Conservation (phyloP, 768 basidiomycete species). For the Floccularia luteovirens region DNA sequence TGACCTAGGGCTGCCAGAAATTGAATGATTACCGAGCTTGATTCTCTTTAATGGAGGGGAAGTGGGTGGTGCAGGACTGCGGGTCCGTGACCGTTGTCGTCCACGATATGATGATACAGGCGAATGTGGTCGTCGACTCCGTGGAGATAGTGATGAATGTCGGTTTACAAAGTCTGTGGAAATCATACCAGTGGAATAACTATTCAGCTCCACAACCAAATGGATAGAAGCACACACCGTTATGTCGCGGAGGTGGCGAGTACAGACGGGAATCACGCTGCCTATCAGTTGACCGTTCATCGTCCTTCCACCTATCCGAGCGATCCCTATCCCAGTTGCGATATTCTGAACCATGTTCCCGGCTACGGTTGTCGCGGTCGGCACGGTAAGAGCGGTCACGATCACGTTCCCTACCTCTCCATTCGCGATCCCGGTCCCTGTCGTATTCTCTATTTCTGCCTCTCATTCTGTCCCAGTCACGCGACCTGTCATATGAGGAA, state of each 20-base stretch:
- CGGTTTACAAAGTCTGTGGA: constrained; percentile 10
- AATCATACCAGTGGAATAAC: neutral
- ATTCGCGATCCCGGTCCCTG: constrained; percentile 11
- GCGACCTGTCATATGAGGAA: constrained; percentile 12
- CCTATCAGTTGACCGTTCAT: constrained; percentile 13
- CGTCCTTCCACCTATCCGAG: constrained; percentile 4
- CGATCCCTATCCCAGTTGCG: constrained; percentile 15
- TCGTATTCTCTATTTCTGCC: constrained; percentile 13
- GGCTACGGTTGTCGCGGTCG: constrained; percentile 6
- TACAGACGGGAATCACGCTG: constrained; percentile 11
- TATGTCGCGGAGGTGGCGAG: constrained; percentile 7
- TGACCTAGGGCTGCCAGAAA: constrained; percentile 14
- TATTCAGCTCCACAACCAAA: neutral
- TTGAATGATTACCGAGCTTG: constrained; percentile 20
- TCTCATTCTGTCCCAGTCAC: constrained; percentile 10
- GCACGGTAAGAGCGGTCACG: constrained; percentile 7
- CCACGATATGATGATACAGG: constrained; percentile 14
- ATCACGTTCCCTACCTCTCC: constrained; percentile 11
- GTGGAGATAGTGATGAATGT: constrained; percentile 19
- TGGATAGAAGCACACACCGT: constrained; percentile 5
- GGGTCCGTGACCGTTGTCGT: constrained; percentile 12
- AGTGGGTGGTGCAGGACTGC: constrained; percentile 14
- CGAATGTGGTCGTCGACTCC: constrained; percentile 12
- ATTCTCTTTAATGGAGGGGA: constrained; percentile 12
- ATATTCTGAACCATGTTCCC: neutral